phyloP scores from a whole-genome alignment of 257 asterid genomes.

The Scutellaria baicalensis region DNA sequence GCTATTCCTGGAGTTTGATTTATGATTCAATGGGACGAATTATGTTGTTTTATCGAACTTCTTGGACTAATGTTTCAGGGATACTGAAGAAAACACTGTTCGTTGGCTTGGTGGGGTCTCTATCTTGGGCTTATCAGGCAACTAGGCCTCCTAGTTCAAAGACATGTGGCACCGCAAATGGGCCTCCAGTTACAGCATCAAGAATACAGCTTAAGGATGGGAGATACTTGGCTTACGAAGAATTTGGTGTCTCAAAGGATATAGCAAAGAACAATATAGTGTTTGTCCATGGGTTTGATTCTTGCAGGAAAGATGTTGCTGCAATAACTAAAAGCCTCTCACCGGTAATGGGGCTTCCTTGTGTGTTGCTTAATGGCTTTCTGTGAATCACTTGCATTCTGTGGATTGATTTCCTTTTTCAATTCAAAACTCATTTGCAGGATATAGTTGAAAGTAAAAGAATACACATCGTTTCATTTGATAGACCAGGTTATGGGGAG shows the following conservation, averaged over 20 bases:
- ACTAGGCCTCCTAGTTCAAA: constrained; percentile 65
- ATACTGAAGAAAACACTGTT: constrained; percentile 44
- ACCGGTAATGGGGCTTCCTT: constrained; percentile 31
- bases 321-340: constrained; percentile 38
- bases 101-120: constrained; percentile 46
- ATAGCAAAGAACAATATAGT: constrained; percentile 61
- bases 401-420: background rate
- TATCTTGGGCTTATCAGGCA: constrained; percentile 78
- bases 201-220: constrained; percentile 82
- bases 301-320: constrained; percentile 38
- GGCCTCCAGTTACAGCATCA: constrained; percentile 64
- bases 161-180: constrained; percentile 52
- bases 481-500: constrained; percentile 95
- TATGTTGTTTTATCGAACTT: background rate
- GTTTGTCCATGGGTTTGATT: constrained; percentile 58
- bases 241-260: constrained; percentile 60
- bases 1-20: background rate
- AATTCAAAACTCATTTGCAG: constrained; percentile 25
- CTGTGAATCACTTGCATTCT: background rate
- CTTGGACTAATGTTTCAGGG: constrained; percentile 41
- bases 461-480: constrained; percentile 66
- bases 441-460: constrained; percentile 56
- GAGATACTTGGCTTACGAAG: constrained; percentile 72
- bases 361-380: background rate
- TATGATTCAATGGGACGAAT: background rate